Evolutionary conservation across 1,139 yeast genomes (phyloP).

Genomic region (Yamadazyma diddensiae): DNA sequence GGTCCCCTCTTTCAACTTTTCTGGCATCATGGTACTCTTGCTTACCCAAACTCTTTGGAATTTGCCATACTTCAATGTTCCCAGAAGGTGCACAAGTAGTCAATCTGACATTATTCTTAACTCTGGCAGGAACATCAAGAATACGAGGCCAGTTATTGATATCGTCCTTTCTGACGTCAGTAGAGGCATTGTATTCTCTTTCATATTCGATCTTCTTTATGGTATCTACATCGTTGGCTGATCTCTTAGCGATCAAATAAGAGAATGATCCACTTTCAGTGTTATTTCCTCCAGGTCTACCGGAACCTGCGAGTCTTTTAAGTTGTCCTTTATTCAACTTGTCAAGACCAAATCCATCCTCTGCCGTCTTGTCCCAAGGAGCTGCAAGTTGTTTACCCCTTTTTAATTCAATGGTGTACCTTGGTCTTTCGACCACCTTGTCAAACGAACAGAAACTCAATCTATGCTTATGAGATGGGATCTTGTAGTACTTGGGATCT

Average conservation of each 20-base stretch:
- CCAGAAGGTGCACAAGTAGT: conserved; percentile 82
- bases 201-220: conserved; percentile 33
- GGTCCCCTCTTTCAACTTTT: conserved; percentile 79
- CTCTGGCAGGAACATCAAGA: conserved; percentile 66
- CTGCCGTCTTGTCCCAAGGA: conserved; percentile 61
- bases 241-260: conserved; percentile 70
- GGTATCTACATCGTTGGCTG: conserved; percentile 33
- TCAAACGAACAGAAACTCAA: conserved; percentile 75
- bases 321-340: conserved; percentile 23
- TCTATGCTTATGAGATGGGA: conserved; percentile 58
- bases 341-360: conserved; percentile 51
- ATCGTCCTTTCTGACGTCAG: conserved; percentile 23
- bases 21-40: conserved; percentile 88
- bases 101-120: conserved; percentile 79
- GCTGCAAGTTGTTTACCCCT: conserved; percentile 75
- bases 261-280: conserved; percentile 74
- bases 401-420: conserved; percentile 73
- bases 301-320: conserved; percentile 52
- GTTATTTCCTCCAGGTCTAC: conserved; percentile 72
- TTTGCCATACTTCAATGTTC: conserved; percentile 78
- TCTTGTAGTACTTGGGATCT: conserved; percentile 64
- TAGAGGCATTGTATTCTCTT: conserved; percentile 26
- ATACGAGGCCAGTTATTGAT: conserved; percentile 70
- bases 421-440: conserved; percentile 74
- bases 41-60: conserved; percentile 75